phyloP scores from a whole-genome alignment of 2,329 filamentous ascomycete species.

The Paradendryphiella salina region DNA sequence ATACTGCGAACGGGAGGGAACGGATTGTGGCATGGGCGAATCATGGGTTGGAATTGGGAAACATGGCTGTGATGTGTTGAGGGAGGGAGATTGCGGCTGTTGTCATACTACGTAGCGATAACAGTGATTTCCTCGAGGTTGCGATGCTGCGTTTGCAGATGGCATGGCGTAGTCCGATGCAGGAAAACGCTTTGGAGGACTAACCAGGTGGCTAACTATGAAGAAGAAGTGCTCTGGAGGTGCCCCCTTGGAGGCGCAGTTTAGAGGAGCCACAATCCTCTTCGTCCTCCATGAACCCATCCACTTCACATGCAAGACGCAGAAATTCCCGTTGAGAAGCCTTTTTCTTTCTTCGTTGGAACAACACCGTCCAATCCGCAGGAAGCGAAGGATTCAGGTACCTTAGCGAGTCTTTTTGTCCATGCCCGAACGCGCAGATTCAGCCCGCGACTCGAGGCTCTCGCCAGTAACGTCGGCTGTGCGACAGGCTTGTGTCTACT shows the following conservation, averaged over 20 bases:
- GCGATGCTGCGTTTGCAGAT: no score
- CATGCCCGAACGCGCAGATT: slow-evolving; percentile 24
- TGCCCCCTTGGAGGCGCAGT: no score
- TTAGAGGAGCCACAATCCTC: no score
- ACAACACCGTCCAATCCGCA: neutral
- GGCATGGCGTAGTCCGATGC: no score
- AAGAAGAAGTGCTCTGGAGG: no score
- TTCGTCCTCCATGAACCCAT: no score
- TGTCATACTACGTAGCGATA: no score
- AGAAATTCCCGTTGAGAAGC: slow-evolving; percentile 2
- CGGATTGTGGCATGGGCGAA: slow-evolving; percentile 15
- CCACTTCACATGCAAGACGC: no score
- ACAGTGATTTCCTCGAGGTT: no score
- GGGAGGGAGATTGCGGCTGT: no score
- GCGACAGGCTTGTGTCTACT: slow-evolving; percentile 17
- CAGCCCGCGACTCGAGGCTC: slow-evolving; percentile 12
- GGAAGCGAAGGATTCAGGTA: neutral
- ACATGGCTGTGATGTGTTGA: neutral
- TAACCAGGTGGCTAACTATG: no score
- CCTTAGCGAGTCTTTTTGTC: slow-evolving; percentile 2
- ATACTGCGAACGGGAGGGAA: slow-evolving; percentile 28
- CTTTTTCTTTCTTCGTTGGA: neutral
- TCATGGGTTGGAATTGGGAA: neutral
- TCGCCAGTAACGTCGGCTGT: slow-evolving; percentile 23
- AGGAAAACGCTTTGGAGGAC: no score